Percentiles rank a stretch among this genome's conserved stretches.
These are phyloP conservation scores for Nicotiana rustica DNA, from an alignment of 305 asterid species.

Conservation along the genomic window DNA sequence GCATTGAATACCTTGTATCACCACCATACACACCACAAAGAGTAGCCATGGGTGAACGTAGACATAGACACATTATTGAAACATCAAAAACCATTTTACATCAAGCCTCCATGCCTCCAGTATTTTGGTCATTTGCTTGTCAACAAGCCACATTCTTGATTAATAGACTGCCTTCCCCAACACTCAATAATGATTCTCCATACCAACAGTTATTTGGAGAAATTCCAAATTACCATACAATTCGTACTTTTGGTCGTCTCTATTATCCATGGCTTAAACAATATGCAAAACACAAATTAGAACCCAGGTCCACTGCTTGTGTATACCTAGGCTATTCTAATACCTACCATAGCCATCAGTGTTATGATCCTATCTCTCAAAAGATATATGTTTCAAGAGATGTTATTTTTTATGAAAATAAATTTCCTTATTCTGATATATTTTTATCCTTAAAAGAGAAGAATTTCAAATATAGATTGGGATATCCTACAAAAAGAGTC, in stretches of 20 bases:
- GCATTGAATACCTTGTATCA: neutral
- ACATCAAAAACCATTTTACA: neutral
- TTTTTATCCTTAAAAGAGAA: neutral
- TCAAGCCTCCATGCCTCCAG: neutral
- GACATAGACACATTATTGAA: neutral
- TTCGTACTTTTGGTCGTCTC: neutral
- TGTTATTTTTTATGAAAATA: neutral
- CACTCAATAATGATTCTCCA: neutral
- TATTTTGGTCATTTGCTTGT: neutral
- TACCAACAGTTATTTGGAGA: neutral
- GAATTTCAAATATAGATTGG: neutral
- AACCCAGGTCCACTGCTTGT: neutral
- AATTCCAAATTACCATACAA: neutral
- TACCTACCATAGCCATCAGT: neutral
- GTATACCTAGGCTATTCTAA: neutral
- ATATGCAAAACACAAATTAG: neutral
- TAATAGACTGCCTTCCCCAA: neutral
- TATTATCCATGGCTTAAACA: neutral
- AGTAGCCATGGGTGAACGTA: slow-evolving; percentile 28
- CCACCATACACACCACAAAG: slow-evolving; percentile 34
- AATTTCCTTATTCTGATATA: neutral
- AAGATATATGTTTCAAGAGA: too few species aligned
- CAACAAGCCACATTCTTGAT: neutral
- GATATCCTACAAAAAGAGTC: neutral
- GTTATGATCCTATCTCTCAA: neutral